Base-by-base conservation (phyloP, 129 eudicot species). In the Calendula officinalis region DNA sequence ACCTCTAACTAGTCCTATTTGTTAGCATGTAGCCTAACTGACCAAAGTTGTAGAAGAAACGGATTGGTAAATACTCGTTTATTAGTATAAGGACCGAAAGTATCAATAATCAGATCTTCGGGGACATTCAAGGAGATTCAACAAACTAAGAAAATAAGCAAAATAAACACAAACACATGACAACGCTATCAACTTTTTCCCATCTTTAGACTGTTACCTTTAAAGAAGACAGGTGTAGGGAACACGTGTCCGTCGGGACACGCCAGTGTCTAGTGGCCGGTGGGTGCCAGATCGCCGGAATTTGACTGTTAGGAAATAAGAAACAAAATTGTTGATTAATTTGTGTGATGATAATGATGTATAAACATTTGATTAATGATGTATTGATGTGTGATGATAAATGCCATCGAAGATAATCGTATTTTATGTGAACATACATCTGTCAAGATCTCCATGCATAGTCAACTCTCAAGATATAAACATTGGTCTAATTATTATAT, bases 281-380 rank as follows among this genome's bases (percentile, higher is more conserved):
- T 56, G 56, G 53, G 50, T 14, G 64, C 68, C 65, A 32, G 35
- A 55, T 52, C 36, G 71, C 86, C 82, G 86, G 81, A 45, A 44
- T 47, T 51, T 56, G 72, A 70, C 78, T 77, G 87, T 74, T 74
- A 78, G 87, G 81, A 74, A 77, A 71, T 55, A 66, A 41, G 87
- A 54, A 82, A 78, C 87, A 72, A 60, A 52, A 60, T 56, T 73
- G 53, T 22, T 54, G 32, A 55, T 55, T 68, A 58, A 15, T 47
- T 48, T 65, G 57, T 44, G 59, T 22, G 30, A 22, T 1, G 2
- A 1, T 2, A 22, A 22, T 22, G 2, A 22, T 0, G 30, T 22
- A 22, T 22, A 22, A 1, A 22, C 30, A 22, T 22, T 22, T 22
- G 2, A 22, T 22, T 22, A 22, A 22, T 22, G 30, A 22, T 22